Conservation (phyloP, 306 rosid genomes). For the Rosa chinensis region DNA sequence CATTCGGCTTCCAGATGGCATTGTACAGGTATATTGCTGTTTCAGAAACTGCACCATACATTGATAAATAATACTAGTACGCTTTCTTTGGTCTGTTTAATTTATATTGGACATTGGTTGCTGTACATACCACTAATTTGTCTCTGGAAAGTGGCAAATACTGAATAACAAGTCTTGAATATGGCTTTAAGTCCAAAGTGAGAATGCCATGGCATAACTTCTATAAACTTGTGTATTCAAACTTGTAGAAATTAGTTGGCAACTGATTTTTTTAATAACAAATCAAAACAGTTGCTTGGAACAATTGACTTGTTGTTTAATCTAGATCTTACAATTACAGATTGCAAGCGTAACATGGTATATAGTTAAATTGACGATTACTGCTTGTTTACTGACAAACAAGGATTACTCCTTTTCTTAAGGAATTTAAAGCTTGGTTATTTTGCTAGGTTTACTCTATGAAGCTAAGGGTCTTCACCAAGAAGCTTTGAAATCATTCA, state of each 20-base stretch:
- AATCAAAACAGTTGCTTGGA: background rate
- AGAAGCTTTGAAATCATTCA: slow-evolving; percentile 72
- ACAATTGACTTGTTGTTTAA: background rate
- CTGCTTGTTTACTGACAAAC: background rate
- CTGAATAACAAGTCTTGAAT: background rate
- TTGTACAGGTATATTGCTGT: slow-evolving; percentile 54
- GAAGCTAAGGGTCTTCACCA: slow-evolving; percentile 71
- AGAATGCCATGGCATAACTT: background rate
- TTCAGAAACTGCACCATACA: background rate
- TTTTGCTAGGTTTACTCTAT: slow-evolving; percentile 56
- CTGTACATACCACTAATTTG: background rate
- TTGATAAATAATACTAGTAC: background rate
- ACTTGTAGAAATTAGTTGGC: background rate
- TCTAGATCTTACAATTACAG: background rate
- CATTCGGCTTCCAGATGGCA: slow-evolving; percentile 90
- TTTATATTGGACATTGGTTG: background rate
- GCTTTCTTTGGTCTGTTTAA: background rate
- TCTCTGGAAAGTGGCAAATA: background rate
- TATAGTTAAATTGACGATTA: background rate
- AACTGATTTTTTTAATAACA: background rate
- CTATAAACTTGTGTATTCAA: background rate
- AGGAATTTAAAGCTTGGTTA: slow-evolving; percentile 14
- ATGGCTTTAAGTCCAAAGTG: background rate
- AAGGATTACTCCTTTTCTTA: background rate
- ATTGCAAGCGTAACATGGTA: background rate